phyloP scores from a whole-genome alignment of 768 basidiomycete genomes.

The Cystobasidium onofrii region DNA sequence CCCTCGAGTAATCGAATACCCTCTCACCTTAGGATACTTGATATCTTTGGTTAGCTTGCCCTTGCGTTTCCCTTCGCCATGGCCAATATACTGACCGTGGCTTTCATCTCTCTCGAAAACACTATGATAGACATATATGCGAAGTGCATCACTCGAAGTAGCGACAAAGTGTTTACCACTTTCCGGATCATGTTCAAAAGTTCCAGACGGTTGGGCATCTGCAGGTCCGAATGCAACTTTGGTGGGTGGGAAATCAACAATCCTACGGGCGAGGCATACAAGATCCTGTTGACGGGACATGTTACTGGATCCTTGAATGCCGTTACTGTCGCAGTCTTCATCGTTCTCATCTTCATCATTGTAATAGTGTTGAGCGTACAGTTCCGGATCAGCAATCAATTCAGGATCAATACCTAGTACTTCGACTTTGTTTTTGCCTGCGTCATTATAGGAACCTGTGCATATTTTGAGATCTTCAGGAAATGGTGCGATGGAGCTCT shows the following conservation, averaged over 20 bases:
- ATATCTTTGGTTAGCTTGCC: neutral
- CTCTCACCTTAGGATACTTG: neutral
- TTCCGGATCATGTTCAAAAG: neutral
- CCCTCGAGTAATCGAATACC: neutral
- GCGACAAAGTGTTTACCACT: neutral
- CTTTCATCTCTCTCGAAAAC: neutral
- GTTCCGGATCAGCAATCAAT: neutral
- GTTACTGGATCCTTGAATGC: neutral
- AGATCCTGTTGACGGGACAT: neutral
- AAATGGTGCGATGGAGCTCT: neutral
- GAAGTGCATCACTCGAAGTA: neutral
- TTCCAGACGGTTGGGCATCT: neutral
- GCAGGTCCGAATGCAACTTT: neutral
- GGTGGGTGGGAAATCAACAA: neutral
- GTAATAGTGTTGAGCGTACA: neutral
- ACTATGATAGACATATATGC: neutral
- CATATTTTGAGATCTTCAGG: neutral
- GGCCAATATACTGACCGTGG: neutral
- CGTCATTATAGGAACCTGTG: neutral
- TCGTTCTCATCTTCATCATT: neutral
- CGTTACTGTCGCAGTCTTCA: neutral
- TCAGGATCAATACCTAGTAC: neutral
- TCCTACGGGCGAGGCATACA: neutral
- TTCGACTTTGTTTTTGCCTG: neutral
- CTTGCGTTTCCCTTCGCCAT: neutral